Base-by-base conservation (phyloP, 371 early-diverging fungal genomes). In the Syncephalastrum sp. region DNA sequence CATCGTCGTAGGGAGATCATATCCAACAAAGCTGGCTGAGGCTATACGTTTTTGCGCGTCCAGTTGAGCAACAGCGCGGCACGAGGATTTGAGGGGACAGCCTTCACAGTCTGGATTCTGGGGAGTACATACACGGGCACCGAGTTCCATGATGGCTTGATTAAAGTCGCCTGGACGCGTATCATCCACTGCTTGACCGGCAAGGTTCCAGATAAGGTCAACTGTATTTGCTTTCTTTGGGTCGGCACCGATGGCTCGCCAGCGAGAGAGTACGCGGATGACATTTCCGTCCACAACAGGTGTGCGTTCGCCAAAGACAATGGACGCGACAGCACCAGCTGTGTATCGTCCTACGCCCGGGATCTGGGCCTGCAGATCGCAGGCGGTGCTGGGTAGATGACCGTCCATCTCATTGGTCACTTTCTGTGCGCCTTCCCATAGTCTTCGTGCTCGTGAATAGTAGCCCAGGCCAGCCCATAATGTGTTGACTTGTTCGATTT, bases 381-480 rank as follows among this genome's bases (percentile, higher is more conserved):
- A 72, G 16, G 87, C 76, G 46, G 81, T 81, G 47, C 69, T 62
- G 6, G 91, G 92, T 1, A 90, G 66, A 4, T 68, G 50, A 2
- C 91, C 89, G 23, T 74, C 67, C 46, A 77, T 73, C 25, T 83
- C 65, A 12, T 71, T 54, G 13, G 85, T 80, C 7, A 93, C 80
- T 41, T 85, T 74, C 47, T 81, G 69, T 10, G 94, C 90, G 2
- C 82, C 90, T 60, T 87, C 83, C 64, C 83, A 86, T 51, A 93
- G 67, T 54, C 92, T 74, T 47, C 69, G 64, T 1, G 89, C 94
- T 24, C 94, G 77, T 5, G 87, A 85, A 56, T 92, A 92, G 62
- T 93, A 93, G 0, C 94, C 94, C 10, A 93, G 78, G 5, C 94
- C 92, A 10, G 88, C 75, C 94, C 94, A 93, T 0, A 84, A 59